Evolutionary conservation across 306 rosid genomes (phyloP).

Genomic region (Datisca glomerata): DNA sequence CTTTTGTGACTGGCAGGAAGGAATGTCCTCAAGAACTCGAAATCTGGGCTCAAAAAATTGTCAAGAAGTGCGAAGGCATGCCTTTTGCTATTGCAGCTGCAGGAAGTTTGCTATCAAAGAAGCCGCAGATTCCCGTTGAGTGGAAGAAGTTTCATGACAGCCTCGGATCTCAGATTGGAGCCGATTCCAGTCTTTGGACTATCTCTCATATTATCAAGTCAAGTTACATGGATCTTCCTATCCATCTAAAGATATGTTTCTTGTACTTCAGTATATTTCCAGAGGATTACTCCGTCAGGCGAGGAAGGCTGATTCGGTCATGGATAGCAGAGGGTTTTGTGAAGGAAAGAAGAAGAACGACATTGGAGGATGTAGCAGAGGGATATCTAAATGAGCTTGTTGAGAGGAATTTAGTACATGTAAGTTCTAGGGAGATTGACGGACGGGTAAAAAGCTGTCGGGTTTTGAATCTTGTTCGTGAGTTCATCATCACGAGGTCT

Average conservation of each 20-base stretch:
- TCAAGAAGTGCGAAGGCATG: not conserved
- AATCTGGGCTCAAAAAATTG: not conserved
- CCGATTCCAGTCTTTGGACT: not conserved
- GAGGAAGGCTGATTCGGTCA: slow-evolving; percentile 7
- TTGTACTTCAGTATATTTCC: slow-evolving; percentile 1
- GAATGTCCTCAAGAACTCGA: slow-evolving; percentile 1
- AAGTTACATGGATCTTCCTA: not conserved
- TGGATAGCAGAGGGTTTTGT: not conserved
- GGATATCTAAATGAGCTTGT: slow-evolving; percentile 1
- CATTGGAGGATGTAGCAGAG: not conserved
- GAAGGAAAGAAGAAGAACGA: not conserved
- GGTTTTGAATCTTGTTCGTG: slow-evolving; percentile 6
- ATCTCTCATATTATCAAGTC: not conserved
- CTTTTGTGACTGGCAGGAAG: not conserved
- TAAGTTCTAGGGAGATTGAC: not conserved
- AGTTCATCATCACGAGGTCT: not conserved
- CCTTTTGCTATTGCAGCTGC: not conserved
- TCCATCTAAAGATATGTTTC: not conserved
- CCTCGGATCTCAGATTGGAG: not conserved
- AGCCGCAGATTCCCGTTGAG: not conserved
- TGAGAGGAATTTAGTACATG: not conserved
- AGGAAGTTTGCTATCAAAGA: not conserved
- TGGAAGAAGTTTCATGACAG: not conserved
- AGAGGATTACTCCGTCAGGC: not conserved
- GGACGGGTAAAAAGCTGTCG: slow-evolving; percentile 4